Conservation (phyloP, 495 filamentous ascomycete genomes). For the Lophium mytilinum region DNA sequence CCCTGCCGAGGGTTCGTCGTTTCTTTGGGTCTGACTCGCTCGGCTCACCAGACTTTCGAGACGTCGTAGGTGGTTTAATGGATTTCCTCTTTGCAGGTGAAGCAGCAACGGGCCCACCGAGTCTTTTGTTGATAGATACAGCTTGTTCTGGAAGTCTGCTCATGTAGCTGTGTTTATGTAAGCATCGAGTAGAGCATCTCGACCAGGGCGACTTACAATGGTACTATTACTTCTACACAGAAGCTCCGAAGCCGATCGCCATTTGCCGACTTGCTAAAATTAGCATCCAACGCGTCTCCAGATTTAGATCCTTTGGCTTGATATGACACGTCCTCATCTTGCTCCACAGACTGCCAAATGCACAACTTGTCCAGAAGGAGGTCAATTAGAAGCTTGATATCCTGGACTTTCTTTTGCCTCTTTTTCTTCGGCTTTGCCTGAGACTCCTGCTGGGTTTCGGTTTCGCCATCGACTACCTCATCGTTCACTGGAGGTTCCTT, state of each 20-base stretch:
- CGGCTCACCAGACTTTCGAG: slow-evolving; percentile 45
- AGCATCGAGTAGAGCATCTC: slow-evolving; percentile 11
- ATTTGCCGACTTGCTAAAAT: slow-evolving; percentile 20
- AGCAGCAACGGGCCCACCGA: slow-evolving; percentile 64
- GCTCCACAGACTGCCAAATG: slow-evolving; percentile 86
- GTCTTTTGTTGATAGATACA: slow-evolving; percentile 71
- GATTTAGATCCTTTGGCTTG: slow-evolving; percentile 4
- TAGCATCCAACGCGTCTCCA: not conserved
- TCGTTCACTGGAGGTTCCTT: slow-evolving; percentile 37
- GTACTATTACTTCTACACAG: slow-evolving; percentile 85
- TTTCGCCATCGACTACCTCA: slow-evolving; percentile 22
- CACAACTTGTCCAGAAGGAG: slow-evolving; percentile 82
- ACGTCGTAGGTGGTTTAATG: slow-evolving; percentile 32
- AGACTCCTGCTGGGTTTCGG: slow-evolving; percentile 13
- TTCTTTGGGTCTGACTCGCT: slow-evolving; percentile 43
- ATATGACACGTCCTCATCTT: slow-evolving; percentile 37
- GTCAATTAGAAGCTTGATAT: slow-evolving; percentile 63
- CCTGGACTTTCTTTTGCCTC: slow-evolving; percentile 43
- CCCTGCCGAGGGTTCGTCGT: slow-evolving; percentile 56
- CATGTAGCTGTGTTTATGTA: slow-evolving; percentile 53
- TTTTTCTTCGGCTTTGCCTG: slow-evolving; percentile 33
- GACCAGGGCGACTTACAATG: slow-evolving; percentile 57
- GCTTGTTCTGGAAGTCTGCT: slow-evolving; percentile 76
- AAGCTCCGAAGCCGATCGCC: slow-evolving; percentile 62
- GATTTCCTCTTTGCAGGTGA: slow-evolving; percentile 52